Evolutionary conservation across 805 yeast species (phyloP).

Genomic region (Saccharomyces mikatae): DNA sequence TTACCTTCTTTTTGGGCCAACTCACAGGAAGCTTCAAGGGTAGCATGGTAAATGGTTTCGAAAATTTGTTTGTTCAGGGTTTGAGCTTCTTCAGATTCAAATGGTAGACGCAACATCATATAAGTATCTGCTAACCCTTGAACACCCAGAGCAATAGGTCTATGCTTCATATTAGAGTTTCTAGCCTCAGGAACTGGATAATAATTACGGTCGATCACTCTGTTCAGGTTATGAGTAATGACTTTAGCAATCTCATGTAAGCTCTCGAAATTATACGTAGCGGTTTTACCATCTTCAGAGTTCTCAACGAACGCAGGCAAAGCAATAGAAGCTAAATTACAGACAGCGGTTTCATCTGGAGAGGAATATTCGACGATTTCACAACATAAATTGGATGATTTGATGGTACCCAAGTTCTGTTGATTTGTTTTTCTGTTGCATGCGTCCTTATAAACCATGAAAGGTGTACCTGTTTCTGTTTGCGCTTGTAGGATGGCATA

Average conservation of each 20-base stretch:
- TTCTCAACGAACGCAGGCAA: constrained; percentile 65
- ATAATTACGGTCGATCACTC: constrained; percentile 72
- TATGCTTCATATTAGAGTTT: constrained; percentile 66
- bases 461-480: constrained; percentile 94
- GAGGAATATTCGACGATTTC: constrained; percentile 90
- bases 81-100: constrained; percentile 75
- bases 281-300: constrained; percentile 37
- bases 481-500: constrained; percentile 82
- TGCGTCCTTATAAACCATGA: constrained; percentile 87
- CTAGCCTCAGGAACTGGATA: constrained; percentile 79
- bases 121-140: constrained; percentile 93
- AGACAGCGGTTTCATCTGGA: constrained; percentile 89
- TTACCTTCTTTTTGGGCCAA: constrained; percentile 62
- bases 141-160: constrained; percentile 97
- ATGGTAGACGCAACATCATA: constrained; percentile 71
- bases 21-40: constrained; percentile 80
- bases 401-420: constrained; percentile 84
- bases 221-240: constrained; percentile 69
- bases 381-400: constrained; percentile 89
- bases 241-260: constrained; percentile 74
- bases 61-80: constrained; percentile 74
- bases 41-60: constrained; percentile 93
- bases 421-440: constrained; percentile 85
- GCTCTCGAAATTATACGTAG: constrained; percentile 60
- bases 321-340: constrained; percentile 88